Evolutionary conservation across 495 filamentous ascomycete genomes (phyloP), one percentile per base, ranked within the genome.

Genomic region (Hypomontagnella submonticulosa): DNA sequence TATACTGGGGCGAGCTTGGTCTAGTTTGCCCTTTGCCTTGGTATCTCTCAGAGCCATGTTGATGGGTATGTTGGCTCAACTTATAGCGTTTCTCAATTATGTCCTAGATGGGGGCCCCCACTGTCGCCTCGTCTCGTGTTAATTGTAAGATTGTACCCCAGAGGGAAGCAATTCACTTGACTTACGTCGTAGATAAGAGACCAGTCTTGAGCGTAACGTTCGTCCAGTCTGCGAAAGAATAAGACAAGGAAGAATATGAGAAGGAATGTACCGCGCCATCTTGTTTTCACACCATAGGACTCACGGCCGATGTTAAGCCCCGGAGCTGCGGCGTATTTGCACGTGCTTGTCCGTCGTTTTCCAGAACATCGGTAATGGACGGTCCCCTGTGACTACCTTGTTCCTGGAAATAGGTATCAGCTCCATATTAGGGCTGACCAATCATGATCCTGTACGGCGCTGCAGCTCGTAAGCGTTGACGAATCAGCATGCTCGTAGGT

Each of bases 391-490:
- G 42, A 13, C 47, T 52, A 57, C 62, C 51, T 64, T 61, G 30
- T 38, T 10, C 43, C 59, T 56, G 18, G 19, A 51, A 62, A 60
- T 60, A 60, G 41, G 40, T 54, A 51, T 51, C 16, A 55, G 52
- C 46, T 57, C 50, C 36, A 55, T 54, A 12, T 32, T 48, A 38
- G 51, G 52, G 47, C 52, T 54, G 62, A 44, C 67, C 67, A 70
- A 66, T 70, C 51, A 58, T 20, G 5, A 32, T 32, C n/a, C 4
- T 15, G 13, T 10, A 50, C n/a, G 1, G 15, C 13, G n/a, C n/a
- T 46, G 33, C 60, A 57, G 32, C 61, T 70, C 67, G 67, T 70
- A 70, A 57, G 33, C n/a, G 5, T 34, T 36, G 58, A 36, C 67
- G 61, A 70, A 66, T 70, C 52, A 66, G 40, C 19, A 30, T 5